phyloP scores from a whole-genome alignment of 345 rosid species.

The Limnanthes douglasii region DNA sequence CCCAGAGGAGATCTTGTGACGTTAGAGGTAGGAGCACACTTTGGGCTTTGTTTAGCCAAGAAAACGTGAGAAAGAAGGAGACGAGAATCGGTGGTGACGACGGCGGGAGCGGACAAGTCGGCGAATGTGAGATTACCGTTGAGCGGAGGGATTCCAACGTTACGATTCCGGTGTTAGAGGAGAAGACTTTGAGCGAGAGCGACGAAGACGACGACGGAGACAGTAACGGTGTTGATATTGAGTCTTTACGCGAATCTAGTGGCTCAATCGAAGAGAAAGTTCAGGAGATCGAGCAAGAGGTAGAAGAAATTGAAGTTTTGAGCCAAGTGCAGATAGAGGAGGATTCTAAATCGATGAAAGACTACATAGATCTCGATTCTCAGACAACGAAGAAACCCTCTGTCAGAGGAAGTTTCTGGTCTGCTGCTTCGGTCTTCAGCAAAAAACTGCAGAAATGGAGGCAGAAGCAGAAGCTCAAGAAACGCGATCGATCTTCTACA shows the following conservation, averaged over 20 bases:
- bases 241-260: constrained; percentile 25
- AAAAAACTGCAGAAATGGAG: constrained; percentile 96
- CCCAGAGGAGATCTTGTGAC: constrained; percentile 97
- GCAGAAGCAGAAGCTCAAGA: constrained; percentile 86
- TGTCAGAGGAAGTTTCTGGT: constrained; percentile 87
- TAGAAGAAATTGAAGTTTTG: constrained; percentile 5
- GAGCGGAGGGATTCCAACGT: constrained; percentile 20
- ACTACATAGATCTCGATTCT: constrained; percentile 68
- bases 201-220: constrained; percentile 12
- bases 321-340: constrained; percentile 21
- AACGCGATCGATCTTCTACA: constrained; percentile 42
- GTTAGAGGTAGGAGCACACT: constrained; percentile 77
- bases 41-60: constrained; percentile 58
- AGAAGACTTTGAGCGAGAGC: constrained; percentile 16
- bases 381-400: constrained; percentile 51
- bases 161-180: constrained; percentile 36
- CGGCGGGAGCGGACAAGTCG: neutral
- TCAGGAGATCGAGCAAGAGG: constrained; percentile 10
- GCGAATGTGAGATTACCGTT: constrained; percentile 15
- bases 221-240: constrained; percentile 16
- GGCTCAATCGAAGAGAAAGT: constrained; percentile 4
- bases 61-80: constrained; percentile 34
- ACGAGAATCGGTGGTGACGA: constrained; percentile 7
- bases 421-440: constrained; percentile 92
- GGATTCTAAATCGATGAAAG: constrained; percentile 49